phyloP scores from a whole-genome alignment of 2,329 filamentous ascomycete species.

The Pestalotiopsis sp. region DNA sequence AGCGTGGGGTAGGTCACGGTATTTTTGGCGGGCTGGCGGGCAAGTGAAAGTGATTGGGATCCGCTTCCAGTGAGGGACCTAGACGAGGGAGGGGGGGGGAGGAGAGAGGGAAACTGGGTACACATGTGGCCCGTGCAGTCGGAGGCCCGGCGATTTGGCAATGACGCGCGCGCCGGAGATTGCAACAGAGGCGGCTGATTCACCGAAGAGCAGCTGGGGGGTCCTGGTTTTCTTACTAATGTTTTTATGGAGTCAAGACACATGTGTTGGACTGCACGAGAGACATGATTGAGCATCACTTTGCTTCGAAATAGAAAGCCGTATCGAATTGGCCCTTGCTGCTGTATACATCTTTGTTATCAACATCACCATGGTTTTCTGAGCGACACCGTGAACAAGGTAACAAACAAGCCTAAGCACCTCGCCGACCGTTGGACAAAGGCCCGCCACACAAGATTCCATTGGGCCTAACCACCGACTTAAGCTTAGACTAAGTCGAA shows the following conservation, averaged over 20 bases:
- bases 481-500: neutral
- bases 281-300: neutral
- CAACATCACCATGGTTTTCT: neutral
- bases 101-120: neutral
- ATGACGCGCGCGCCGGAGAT: constrained; percentile 8
- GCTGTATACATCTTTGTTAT: neutral
- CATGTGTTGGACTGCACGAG: neutral
- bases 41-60: constrained; percentile 1
- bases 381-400: neutral
- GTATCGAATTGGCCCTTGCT: neutral
- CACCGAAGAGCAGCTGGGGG: neutral
- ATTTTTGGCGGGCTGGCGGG: neutral
- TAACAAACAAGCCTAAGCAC: neutral
- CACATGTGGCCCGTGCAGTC: neutral
- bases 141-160: constrained; percentile 1
- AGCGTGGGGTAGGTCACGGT: neutral
- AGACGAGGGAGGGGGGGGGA: neutral
- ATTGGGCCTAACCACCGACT: neutral
- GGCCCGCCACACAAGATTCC: neutral
- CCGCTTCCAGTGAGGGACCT: neutral
- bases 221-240: neutral
- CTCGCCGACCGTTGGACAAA: neutral
- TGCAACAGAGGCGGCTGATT: neutral
- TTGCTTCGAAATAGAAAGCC: neutral
- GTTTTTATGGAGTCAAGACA: neutral